phyloP scores from a whole-genome alignment of 768 basidiomycete genomes.

The Suillus clintonianus region DNA sequence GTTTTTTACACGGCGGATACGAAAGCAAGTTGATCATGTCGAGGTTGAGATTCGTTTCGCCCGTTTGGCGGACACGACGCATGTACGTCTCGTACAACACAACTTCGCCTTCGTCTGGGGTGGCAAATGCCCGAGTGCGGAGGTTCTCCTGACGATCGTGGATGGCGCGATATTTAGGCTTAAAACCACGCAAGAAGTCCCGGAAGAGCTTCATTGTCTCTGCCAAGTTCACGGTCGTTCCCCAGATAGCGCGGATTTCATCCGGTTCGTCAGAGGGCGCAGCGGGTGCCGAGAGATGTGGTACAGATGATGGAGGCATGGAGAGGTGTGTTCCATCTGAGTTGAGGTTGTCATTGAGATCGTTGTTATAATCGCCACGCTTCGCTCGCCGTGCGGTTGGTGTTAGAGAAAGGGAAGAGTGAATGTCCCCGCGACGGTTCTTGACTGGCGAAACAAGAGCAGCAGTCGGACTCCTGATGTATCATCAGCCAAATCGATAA shows the following conservation, averaged over 20 bases:
- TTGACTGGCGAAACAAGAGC: slow-evolving; percentile 58
- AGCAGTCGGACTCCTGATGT: slow-evolving; percentile 49
- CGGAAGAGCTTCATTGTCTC: slow-evolving; percentile 92
- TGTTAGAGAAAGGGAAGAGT: slow-evolving; percentile 71
- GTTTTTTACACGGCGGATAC: slow-evolving; percentile 81
- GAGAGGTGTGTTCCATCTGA: slow-evolving; percentile 63
- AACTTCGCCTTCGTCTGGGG: slow-evolving; percentile 69
- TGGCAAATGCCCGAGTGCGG: slow-evolving; percentile 47
- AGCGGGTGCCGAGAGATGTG: slow-evolving; percentile 60
- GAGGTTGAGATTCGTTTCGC: slow-evolving; percentile 91
- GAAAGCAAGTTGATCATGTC: slow-evolving; percentile 85
- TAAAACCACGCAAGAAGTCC: slow-evolving; percentile 90
- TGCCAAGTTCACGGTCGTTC: slow-evolving; percentile 89
- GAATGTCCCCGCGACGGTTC: slow-evolving; percentile 87
- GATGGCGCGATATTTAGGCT: slow-evolving; percentile 80
- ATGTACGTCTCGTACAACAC: slow-evolving; percentile 80
- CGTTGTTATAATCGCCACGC: slow-evolving; percentile 30
- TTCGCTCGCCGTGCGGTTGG: slow-evolving; percentile 47
- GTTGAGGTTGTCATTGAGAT: slow-evolving; percentile 46
- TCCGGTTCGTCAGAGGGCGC: slow-evolving; percentile 73
- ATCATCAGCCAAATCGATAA: neutral
- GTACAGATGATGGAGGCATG: slow-evolving; percentile 57
- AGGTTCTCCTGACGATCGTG: slow-evolving; percentile 68
- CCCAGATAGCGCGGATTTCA: slow-evolving; percentile 94
- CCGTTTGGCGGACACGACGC: slow-evolving; percentile 84